Evolutionary conservation across 2,329 filamentous ascomycete species (phyloP), one percentile per base, ranked within the genome.

Genomic region (Verticillium nonalfalfae): DNA sequence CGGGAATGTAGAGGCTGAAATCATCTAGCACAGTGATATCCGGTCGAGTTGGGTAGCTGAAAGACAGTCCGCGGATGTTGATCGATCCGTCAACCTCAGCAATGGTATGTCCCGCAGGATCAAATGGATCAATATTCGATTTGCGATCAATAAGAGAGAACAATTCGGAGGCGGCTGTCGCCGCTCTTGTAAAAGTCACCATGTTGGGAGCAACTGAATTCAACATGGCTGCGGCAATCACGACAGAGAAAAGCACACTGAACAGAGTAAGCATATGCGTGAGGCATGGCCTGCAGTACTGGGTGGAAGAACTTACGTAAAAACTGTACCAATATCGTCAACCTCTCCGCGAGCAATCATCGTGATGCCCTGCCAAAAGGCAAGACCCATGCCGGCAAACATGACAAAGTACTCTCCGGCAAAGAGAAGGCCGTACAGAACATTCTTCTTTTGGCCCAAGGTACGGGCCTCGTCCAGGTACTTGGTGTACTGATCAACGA

Each of bases 31-130:
- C 84, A 2, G 81, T 79, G 2, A 88, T 85, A 65, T 89, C 85
- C 0, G 86, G 84, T 1, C 88, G 79, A 4, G 86, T 88, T 10
- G 88, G 88, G 65, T 90, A 90, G 65, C 88, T 85, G 69, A 89
- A 87, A 64, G 83, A 85, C 66, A 90, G 78, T 63, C 85, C 77
- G 60, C 78, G 78, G 57, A 90, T 79, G 67, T 89, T 84, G 58
- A 90, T 81, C 69, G 69, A 0, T 39, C 50, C 0, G 64, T 61
- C 13, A 59, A 52, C 10, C 21, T 40, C 2, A 63, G 64, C 38
- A 21, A 57, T 62, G 18, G 54, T 57, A 21, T 21, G 21, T 3
- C 69, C 68, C 13, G 61, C 40, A 2, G 62, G 50, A 18, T 64
- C 61, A 21, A 68, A 66, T 0, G 70, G 65, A 54, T 72, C 59